Evolutionary conservation across 176 grass and related monocot species (phyloP).

Genomic region (Dendrocalamus sinicus): DNA sequence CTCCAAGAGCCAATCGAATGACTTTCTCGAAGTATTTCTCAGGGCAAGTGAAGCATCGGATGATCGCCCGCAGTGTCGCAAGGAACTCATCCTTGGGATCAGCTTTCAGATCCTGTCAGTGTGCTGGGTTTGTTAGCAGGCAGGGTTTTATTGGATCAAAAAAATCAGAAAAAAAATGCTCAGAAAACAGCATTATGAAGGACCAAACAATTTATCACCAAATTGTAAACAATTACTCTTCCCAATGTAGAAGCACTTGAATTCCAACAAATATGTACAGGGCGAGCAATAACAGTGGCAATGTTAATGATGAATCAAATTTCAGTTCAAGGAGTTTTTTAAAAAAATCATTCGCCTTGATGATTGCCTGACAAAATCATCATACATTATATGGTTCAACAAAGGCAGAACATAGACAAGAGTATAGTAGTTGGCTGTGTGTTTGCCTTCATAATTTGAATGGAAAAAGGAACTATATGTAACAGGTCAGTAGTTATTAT

Average conservation of each 20-base stretch:
- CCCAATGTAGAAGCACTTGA: neutral
- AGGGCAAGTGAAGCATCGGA: constrained; percentile 75
- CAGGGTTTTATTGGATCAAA: neutral
- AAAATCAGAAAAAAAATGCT: neutral
- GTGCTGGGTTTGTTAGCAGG: neutral
- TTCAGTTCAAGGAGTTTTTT: neutral
- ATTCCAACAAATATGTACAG: neutral
- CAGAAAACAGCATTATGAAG: neutral
- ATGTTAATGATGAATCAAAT: neutral
- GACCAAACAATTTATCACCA: neutral
- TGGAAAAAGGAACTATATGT: neutral
- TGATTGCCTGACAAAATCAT: neutral
- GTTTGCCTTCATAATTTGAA: neutral
- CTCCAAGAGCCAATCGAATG: constrained; percentile 59
- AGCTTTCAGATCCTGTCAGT: constrained; percentile 69
- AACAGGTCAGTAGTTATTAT: neutral
- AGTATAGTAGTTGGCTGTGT: neutral
- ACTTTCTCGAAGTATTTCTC: constrained; percentile 86
- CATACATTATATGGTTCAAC: neutral
- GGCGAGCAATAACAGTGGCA: neutral
- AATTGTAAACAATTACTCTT: neutral
- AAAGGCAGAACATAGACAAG: neutral
- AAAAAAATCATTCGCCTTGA: neutral
- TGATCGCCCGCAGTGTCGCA: constrained; percentile 59
- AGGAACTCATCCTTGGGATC: constrained; percentile 89